phyloP scores from a whole-genome alignment of 2,329 filamentous ascomycete species.

The Trichoderma citrinoviride region DNA sequence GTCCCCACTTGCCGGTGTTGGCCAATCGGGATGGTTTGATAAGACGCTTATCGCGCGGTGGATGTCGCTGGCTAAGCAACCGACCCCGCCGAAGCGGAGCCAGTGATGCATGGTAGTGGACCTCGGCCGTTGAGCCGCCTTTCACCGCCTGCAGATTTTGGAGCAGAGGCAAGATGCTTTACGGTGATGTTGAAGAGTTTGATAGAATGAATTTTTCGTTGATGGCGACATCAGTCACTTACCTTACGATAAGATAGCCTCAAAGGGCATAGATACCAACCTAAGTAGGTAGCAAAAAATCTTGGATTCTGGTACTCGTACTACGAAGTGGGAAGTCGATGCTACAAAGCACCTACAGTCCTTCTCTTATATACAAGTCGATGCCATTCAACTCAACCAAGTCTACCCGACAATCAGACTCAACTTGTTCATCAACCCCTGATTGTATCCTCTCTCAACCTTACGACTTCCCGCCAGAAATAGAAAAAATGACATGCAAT shows the following conservation, averaged over 20 bases:
- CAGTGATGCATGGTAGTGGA: conserved; percentile 32
- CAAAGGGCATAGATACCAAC: too few relatives aligned
- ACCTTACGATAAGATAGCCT: too few relatives aligned
- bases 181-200: too few relatives aligned
- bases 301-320: too few relatives aligned
- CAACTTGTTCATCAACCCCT: too few relatives aligned
- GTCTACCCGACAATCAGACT: background rate
- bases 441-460: background rate
- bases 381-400: too few relatives aligned
- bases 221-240: too few relatives aligned
- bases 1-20: conserved; percentile 1
- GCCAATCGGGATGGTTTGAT: conserved; percentile 34
- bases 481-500: background rate
- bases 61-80: conserved; percentile 37
- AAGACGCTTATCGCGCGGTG: conserved; percentile 32
- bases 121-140: background rate
- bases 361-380: too few relatives aligned
- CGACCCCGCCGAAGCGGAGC: conserved; percentile 32
- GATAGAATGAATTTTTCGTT: too few relatives aligned
- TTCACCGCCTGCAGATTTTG: conserved; percentile 14
- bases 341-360: too few relatives aligned
- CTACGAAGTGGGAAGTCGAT: too few relatives aligned
- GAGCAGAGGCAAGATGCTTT: background rate
- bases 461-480: background rate
- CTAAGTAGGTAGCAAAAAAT: too few relatives aligned